Evolutionary conservation across 2,329 filamentous ascomycete species (phyloP).

Genomic region (Penicillium crustosum): DNA sequence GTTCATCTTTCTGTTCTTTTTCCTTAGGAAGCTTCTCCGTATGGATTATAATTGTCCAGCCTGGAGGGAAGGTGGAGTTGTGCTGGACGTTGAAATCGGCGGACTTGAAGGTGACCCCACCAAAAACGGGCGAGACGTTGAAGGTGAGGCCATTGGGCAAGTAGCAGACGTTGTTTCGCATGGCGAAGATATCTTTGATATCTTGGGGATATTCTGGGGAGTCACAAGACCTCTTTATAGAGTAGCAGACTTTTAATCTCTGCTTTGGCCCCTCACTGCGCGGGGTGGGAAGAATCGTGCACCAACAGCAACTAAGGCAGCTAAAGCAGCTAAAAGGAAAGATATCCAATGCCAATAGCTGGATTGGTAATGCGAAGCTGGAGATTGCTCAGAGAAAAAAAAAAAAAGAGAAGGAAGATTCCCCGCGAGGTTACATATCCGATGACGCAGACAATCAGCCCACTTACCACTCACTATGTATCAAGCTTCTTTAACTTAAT

Average conservation of each 20-base stretch:
- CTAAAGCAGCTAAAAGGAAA: neutral
- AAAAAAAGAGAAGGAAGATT: neutral
- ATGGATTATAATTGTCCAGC: slow-evolving; percentile 87
- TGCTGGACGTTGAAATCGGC: slow-evolving; percentile 67
- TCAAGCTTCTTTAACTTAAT: neutral
- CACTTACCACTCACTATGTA: neutral
- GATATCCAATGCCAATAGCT: neutral
- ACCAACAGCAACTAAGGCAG: neutral
- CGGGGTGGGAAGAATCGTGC: slow-evolving; percentile 4
- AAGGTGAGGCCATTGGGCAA: slow-evolving; percentile 86
- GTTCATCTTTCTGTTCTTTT: slow-evolving; percentile 18
- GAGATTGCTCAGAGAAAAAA: slow-evolving; percentile 2
- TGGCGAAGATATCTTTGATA: slow-evolving; percentile 13
- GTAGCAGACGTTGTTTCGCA: slow-evolving; percentile 45
- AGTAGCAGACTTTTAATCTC: neutral
- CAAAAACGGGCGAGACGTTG: slow-evolving; percentile 81
- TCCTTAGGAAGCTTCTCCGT: slow-evolving; percentile 54
- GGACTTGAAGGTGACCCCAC: slow-evolving; percentile 85
- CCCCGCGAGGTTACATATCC: slow-evolving; percentile 1
- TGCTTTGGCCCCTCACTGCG: slow-evolving; percentile 10
- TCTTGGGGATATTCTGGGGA: neutral
- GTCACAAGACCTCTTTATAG: neutral
- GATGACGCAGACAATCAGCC: slow-evolving; percentile 11
- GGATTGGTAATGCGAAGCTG: slow-evolving; percentile 6
- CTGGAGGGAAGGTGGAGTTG: slow-evolving; percentile 67